Conservation (phyloP, 2,329 filamentous ascomycete genomes). For the Aspergillus sp. region DNA sequence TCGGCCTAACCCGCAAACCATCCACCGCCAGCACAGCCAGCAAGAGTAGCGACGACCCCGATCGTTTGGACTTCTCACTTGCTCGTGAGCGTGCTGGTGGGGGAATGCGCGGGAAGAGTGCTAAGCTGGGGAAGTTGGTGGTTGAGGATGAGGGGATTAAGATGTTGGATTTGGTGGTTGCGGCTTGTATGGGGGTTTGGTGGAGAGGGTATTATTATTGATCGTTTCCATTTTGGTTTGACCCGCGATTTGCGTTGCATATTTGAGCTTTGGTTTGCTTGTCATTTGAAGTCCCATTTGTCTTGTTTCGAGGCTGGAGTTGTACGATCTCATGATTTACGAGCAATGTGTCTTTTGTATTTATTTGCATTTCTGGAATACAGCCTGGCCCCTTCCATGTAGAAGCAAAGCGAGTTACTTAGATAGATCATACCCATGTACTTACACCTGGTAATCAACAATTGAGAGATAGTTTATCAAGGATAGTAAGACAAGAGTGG, state of each 20-base stretch:
- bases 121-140: slow-evolving; percentile 90
- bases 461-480: too few relatives aligned
- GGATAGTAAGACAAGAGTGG: too few relatives aligned
- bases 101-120: slow-evolving; percentile 74
- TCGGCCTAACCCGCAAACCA: slow-evolving; percentile 20
- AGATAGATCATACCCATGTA: too few relatives aligned
- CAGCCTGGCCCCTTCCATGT: too few relatives aligned
- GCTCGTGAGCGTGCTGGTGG: slow-evolving; percentile 81
- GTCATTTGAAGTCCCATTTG: background rate
- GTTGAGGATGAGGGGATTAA: slow-evolving; percentile 83
- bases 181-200: slow-evolving; percentile 87
- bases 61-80: slow-evolving; percentile 63
- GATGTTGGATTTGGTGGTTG: slow-evolving; percentile 90
- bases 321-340: background rate
- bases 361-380: too few relatives aligned
- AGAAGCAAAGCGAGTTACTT: too few relatives aligned
- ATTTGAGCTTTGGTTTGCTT: background rate
- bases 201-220: slow-evolving; percentile 68
- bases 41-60: slow-evolving; percentile 12
- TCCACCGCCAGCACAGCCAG: slow-evolving; percentile 25
- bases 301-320: background rate
- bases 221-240: slow-evolving; percentile 4
- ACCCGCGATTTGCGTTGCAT: background rate
- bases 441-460: too few relatives aligned
- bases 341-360: background rate